Percentiles rank a stretch among this genome's conserved stretches.
Evolutionary conservation across 352 stramenopile species (phyloP).

Genomic region (Pythium vanterpoolii): DNA sequence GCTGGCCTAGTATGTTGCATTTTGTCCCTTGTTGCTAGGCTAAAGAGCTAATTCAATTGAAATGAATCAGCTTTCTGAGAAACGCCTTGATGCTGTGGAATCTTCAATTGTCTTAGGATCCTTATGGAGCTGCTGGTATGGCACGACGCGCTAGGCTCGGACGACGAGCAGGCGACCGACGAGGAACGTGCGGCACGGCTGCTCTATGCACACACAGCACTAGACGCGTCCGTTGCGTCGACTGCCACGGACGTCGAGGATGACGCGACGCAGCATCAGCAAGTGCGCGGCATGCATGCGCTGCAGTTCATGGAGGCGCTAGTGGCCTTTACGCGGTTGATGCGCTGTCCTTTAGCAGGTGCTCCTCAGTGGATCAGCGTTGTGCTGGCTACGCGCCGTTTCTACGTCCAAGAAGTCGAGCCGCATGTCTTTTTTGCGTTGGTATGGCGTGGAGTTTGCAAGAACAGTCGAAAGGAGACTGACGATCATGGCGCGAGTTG

Average conservation of each 20-base stretch:
- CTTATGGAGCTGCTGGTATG: conserved; percentile 60
- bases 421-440: conserved; percentile 58
- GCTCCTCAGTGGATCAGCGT: conserved; percentile 39
- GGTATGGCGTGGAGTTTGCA: conserved; percentile 21
- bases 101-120: too few species aligned
- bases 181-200: conserved; percentile 48
- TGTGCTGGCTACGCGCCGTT: conserved; percentile 33
- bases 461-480: neutral
- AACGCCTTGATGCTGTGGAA: too few species aligned
- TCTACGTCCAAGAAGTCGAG: conserved; percentile 56
- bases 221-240: neutral
- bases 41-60: neutral
- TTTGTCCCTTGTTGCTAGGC: neutral
- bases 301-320: conserved; percentile 55
- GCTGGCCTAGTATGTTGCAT: neutral
- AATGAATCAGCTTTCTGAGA: conserved; percentile 2
- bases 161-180: conserved; percentile 62
- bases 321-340: conserved; percentile 43
- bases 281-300: conserved; percentile 24
- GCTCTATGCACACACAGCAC: conserved; percentile 42
- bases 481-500: neutral
- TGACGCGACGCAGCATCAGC: neutral
- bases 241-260: neutral
- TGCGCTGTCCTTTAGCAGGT: conserved; percentile 15
- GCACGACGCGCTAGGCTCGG: conserved; percentile 56